Evolutionary conservation across 805 yeast species (phyloP), one percentile per base, ranked within the genome.

Genomic region (Saturnispora sekii): DNA sequence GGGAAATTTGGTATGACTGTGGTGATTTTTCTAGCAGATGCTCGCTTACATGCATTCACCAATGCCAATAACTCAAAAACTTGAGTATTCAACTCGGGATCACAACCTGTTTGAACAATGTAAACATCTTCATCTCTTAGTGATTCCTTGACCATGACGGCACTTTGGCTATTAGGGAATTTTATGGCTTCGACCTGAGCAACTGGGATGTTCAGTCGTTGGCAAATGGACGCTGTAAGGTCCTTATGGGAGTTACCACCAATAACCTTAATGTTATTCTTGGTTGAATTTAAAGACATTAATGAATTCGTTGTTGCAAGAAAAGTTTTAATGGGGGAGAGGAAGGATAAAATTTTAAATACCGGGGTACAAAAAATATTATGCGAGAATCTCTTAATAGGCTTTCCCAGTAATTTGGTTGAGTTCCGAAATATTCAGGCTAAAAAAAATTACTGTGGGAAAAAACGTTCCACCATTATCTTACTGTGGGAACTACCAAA

Each of bases 1-100:
- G 97, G 96, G 68, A 89, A 90, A 64, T 83, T 85, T 40, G 98
- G 98, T 49, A 93, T 77, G 45, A 90, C 95, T 0, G 95, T 96
- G 1, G 97, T 89, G 59, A 90, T 84, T 50, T 90, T 73, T 59
- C 97, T 75, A 1, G 96, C 97, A 31, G 96, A 85, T 2, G 97
- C 97, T n/a, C 89, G 79, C 57, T 82, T 83, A 66, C 97, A 88
- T 12, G 97, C 97, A 63, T 87, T 88, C 52, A 90, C 79, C 80
- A 90, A 80, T 48, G 90, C 80, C 48, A 93, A 71, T 38, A 90
- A 68, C 61, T 93, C 98, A 81, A 90, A 77, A 42, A 90, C 71
- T 51, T 79, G 74, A 62, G 89, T 96, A 62, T 90, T 90, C 48
- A 93, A 74, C 47, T 69, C 69, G 32, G 69, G 73, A 38, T 94